A percentile compares a stretch with the other conserved stretches of the same genome.
These are phyloP conservation scores for Xylaria sp. DNA, from an alignment of 2,329 filamentous ascomycete species.

Conservation along the genomic window DNA sequence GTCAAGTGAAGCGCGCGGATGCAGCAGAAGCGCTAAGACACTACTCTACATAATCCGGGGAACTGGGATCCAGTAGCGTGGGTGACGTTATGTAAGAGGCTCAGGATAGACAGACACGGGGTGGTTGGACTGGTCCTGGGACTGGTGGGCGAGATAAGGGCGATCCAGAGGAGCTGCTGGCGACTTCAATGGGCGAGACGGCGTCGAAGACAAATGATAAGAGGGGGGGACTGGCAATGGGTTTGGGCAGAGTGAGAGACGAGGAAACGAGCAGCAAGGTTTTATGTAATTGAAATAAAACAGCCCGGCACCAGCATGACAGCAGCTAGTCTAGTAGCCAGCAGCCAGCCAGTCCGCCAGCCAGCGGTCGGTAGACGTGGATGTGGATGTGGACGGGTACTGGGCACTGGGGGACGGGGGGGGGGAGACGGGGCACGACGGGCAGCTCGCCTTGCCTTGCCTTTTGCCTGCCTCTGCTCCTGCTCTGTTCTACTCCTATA, in stretches of 20 bases:
- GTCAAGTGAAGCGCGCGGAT: constrained; percentile 38
- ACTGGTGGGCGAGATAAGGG: constrained; percentile 42
- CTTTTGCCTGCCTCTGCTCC: background rate
- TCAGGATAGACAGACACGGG: constrained; percentile 11
- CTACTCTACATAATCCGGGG: constrained; percentile 49
- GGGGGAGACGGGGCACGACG: background rate
- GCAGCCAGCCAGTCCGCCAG: constrained; percentile 1
- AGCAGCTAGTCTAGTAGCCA: background rate
- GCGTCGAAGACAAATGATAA: constrained; percentile 36
- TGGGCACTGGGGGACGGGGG: background rate
- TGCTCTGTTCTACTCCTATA: too few relatives aligned
- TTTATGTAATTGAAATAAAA: constrained; percentile 55
- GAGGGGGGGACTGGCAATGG: constrained; percentile 33
- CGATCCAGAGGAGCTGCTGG: constrained; percentile 44
- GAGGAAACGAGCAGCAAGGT: constrained; percentile 48
- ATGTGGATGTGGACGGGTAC: background rate
- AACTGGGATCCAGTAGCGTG: constrained; percentile 48
- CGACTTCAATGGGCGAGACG: constrained; percentile 41
- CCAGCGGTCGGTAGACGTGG: constrained; percentile 7
- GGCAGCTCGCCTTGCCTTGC: background rate
- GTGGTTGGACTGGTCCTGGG: too few relatives aligned
- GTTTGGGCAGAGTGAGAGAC: constrained; percentile 49
- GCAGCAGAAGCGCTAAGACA: constrained; percentile 49
- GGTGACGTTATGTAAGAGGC: constrained; percentile 41
- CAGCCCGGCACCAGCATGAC: background rate